Base-by-base conservation (phyloP, 352 stramenopile species). In the Pythium utonaiense region DNA sequence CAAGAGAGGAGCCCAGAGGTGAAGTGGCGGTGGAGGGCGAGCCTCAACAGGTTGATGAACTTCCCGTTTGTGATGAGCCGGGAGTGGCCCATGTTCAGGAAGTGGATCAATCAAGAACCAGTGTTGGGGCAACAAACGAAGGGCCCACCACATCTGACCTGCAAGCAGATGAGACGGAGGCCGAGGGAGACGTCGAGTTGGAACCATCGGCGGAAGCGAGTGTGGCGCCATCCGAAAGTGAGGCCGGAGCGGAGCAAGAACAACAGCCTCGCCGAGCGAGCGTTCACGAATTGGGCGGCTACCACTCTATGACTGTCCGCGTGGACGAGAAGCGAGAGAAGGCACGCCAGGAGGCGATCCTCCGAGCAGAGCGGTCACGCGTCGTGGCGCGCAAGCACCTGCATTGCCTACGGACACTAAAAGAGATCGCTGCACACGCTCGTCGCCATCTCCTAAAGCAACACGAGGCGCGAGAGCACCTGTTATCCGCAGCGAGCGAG, bases 351-450 rank as follows among this genome's bases (percentile, higher is more conserved):
- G 71, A 75, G 25, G 69, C 70, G 51, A 63, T 86, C 24, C 54
- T 86, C 7, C 70, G 64, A 3, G 67, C 71, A 17, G 76, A 86
- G 66, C 75, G 75, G 16, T 67, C 69, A 50, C 71, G 71, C 10
- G 64, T 86, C 25, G 59, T 83, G 7, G 69, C 71, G 5, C 72
- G 76, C n/a, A 71, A 75, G 38, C 76, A 86, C 49, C 53, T 81
- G 14, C 72, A 79, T 42, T 83, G 73, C 45, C 62, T 78, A 24
- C 75, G 75, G 34, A 76, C 71, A 12, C 45, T 86, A 7, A 72
- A 71, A 16, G 72, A 79, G 17, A 73, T 86, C n/a, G 76, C 69
- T 14, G 33, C 38, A n/a, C 71, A 61, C 28, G 76, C 76, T 21
- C 71, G 66, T 10, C 57, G 54, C 8, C 59, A 77, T 30, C 58